Evolutionary conservation across 164 flowering plant genomes (phyloP).

Genomic region (Vitis labrusca): DNA sequence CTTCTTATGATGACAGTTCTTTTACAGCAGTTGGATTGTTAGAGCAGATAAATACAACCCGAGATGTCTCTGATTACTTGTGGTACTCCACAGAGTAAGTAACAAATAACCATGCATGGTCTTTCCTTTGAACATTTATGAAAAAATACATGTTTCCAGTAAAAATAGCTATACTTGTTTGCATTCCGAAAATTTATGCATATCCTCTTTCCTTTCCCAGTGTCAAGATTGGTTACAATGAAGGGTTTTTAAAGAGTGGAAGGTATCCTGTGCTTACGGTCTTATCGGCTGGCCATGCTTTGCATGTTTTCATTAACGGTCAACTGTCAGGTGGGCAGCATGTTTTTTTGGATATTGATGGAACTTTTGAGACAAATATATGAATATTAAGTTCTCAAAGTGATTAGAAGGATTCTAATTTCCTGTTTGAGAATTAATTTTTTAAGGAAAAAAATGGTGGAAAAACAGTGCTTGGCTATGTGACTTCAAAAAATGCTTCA

Average conservation of each 20-base stretch:
- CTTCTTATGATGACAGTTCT: conserved; percentile 42
- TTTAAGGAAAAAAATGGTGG: too few relatives aligned
- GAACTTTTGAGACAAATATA: neutral
- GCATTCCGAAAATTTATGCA: neutral
- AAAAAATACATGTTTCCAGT: neutral
- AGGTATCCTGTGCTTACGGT: conserved; percentile 53
- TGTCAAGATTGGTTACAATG: conserved; percentile 47
- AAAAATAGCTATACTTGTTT: neutral
- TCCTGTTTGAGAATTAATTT: too few relatives aligned
- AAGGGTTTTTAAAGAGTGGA: conserved; percentile 60
- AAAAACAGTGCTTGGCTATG: too few relatives aligned
- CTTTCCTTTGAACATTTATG: neutral
- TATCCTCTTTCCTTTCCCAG: conserved; percentile 27
- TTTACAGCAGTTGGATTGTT: conserved; percentile 50
- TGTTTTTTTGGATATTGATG: neutral
- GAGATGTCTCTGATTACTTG: conserved; percentile 62
- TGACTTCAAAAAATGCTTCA: too few relatives aligned
- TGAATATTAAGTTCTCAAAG: too few relatives aligned
- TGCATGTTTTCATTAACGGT: conserved; percentile 75
- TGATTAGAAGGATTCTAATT: too few relatives aligned
- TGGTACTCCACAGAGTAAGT: conserved; percentile 67
- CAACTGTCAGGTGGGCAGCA: conserved; percentile 46
- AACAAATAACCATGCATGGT: neutral
- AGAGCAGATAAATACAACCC: conserved; percentile 71
- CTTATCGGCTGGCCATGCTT: conserved; percentile 72